These are phyloP conservation scores for Trametes versicolor DNA, from an alignment of 1,284 basidiomycete genomes.

Conservation along the genomic window DNA sequence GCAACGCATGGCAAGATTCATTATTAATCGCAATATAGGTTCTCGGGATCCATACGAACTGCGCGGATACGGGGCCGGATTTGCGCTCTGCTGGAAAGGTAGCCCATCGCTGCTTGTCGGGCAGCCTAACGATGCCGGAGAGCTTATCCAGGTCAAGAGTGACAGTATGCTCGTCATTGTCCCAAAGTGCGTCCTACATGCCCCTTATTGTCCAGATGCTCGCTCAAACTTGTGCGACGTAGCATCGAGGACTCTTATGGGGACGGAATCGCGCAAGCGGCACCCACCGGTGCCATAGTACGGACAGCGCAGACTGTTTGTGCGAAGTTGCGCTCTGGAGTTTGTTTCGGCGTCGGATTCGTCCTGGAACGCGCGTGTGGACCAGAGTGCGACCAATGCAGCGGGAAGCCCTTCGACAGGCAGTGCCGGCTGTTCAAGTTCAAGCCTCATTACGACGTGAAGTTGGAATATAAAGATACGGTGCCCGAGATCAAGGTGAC, in stretches of 20 bases:
- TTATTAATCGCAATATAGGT: slow-evolving; percentile 58
- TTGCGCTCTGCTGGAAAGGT: slow-evolving; percentile 89
- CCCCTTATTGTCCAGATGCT: slow-evolving; percentile 5
- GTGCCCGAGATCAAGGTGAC: slow-evolving; percentile 63
- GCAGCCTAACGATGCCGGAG: slow-evolving; percentile 77
- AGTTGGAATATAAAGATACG: slow-evolving; percentile 62
- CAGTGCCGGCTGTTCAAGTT: slow-evolving; percentile 88
- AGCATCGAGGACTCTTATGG: slow-evolving; percentile 46
- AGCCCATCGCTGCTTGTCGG: slow-evolving; percentile 80
- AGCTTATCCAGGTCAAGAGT: slow-evolving; percentile 88
- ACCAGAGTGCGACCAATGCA: slow-evolving; percentile 74
- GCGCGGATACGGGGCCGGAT: slow-evolving; percentile 85
- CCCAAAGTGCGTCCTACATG: slow-evolving; percentile 66
- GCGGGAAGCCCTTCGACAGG: slow-evolving; percentile 75
- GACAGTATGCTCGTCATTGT: slow-evolving; percentile 85
- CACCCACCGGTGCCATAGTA: slow-evolving; percentile 33
- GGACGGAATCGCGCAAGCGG: slow-evolving; percentile 24
- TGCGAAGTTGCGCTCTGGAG: slow-evolving; percentile 87
- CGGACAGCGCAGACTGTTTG: slow-evolving; percentile 63
- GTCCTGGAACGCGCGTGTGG: slow-evolving; percentile 88
- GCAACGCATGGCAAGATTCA: slow-evolving; percentile 12
- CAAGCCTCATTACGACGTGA: slow-evolving; percentile 85
- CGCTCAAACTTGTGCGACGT: slow-evolving; percentile 8
- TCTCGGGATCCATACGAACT: slow-evolving; percentile 86
- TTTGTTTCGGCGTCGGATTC: slow-evolving; percentile 92